phyloP scores from a whole-genome alignment of 1,284 basidiomycete species.

The Trametes hirsuta region DNA sequence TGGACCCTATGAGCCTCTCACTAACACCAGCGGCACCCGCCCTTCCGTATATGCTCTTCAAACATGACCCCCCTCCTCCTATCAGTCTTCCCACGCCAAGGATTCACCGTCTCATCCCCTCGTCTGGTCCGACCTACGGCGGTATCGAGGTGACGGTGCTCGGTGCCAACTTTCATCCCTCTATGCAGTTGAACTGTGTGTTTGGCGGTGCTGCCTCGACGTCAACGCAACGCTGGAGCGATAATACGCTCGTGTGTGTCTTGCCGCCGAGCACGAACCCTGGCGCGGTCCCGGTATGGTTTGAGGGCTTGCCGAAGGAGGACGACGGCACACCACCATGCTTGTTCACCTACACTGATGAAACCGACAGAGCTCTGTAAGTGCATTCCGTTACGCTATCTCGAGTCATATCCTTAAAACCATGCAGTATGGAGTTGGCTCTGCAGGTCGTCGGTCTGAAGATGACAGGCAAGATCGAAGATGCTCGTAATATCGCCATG shows the following conservation, averaged over 20 bases:
- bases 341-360: slow-evolving; percentile 89
- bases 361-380: slow-evolving; percentile 85
- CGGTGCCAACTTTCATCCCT: slow-evolving; percentile 85
- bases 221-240: slow-evolving; percentile 90
- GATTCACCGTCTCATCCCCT: slow-evolving; percentile 88
- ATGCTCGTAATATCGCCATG: slow-evolving; percentile 90
- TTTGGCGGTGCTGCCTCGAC: slow-evolving; percentile 88
- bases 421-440: slow-evolving; percentile 86
- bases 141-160: slow-evolving; percentile 96
- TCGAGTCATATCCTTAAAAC: slow-evolving; percentile 12
- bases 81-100: slow-evolving; percentile 58
- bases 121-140: slow-evolving; percentile 89
- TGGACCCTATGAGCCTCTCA: slow-evolving; percentile 30
- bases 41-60: slow-evolving; percentile 64
- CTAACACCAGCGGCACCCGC: slow-evolving; percentile 31
- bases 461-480: slow-evolving; percentile 95
- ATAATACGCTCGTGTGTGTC: slow-evolving; percentile 92
- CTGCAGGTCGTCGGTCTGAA: slow-evolving; percentile 94
- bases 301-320: slow-evolving; percentile 70
- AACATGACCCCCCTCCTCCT: slow-evolving; percentile 48
- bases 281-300: slow-evolving; percentile 91
- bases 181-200: slow-evolving; percentile 72
- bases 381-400: slow-evolving; percentile 37
- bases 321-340: slow-evolving; percentile 59
- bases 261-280: slow-evolving; percentile 84